Conservation (phyloP, 179 eudicot genomes). For the Vitellaria paradoxa region DNA sequence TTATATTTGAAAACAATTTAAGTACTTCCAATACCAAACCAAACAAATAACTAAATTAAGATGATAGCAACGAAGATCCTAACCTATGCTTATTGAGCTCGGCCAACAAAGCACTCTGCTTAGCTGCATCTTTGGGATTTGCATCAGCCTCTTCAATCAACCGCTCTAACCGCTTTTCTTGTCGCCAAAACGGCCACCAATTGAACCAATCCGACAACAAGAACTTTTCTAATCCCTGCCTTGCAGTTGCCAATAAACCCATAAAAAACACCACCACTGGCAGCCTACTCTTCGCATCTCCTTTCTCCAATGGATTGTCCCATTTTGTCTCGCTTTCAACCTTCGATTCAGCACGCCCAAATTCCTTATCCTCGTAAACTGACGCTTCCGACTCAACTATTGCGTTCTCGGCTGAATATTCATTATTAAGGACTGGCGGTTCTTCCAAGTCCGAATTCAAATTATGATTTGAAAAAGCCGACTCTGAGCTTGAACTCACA, state of each 20-base stretch:
- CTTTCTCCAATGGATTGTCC: conserved; percentile 18
- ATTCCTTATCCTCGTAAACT: background rate
- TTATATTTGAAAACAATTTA: background rate
- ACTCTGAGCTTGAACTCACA: conserved; percentile 20
- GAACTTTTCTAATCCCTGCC: conserved; percentile 44
- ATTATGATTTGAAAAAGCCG: background rate
- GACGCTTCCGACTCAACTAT: conserved; percentile 9
- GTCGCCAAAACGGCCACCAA: conserved; percentile 83
- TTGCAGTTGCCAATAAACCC: conserved; percentile 54
- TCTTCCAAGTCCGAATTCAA: conserved; percentile 15
- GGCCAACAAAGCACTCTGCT: conserved; percentile 67
- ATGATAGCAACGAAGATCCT: conserved; percentile 2
- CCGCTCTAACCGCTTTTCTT: conserved; percentile 55
- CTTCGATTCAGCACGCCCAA: conserved; percentile 16
- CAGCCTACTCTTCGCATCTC: conserved; percentile 25
- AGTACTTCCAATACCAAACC: background rate
- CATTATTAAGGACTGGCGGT: background rate
- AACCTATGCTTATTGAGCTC: conserved; percentile 93
- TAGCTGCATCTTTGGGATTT: conserved; percentile 65
- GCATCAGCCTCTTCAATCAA: conserved; percentile 79
- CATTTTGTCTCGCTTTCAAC: conserved; percentile 14
- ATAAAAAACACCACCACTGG: conserved; percentile 59
- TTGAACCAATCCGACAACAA: conserved; percentile 60
- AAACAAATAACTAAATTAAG: background rate
- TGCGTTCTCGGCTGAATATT: background rate